A percentile compares a stretch with the other conserved stretches of the same genome.
These are phyloP conservation scores for Fagus crenata DNA, from an alignment of 306 rosid species.

Conservation along the genomic window DNA sequence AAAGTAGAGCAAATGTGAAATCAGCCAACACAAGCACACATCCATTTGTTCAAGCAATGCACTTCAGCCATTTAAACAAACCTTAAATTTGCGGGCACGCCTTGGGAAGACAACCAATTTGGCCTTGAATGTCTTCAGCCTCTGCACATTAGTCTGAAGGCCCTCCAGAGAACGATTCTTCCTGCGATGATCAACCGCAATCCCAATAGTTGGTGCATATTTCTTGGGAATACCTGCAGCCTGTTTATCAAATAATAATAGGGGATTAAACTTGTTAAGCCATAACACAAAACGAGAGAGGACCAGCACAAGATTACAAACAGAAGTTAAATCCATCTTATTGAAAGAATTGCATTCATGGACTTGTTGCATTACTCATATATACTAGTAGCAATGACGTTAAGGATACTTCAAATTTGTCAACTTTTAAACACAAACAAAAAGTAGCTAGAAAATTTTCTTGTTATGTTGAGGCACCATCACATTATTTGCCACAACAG, in stretches of 20 bases:
- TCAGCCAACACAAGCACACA: not conserved
- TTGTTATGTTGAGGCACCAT: too few relatives aligned
- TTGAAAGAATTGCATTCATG: too few relatives aligned
- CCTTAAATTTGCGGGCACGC: conserved; percentile 52
- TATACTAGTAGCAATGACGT: too few relatives aligned
- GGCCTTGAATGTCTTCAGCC: conserved; percentile 63
- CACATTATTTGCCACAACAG: too few relatives aligned
- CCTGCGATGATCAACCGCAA: conserved; percentile 57
- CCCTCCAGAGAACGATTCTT: conserved; percentile 54
- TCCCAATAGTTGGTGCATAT: conserved; percentile 54
- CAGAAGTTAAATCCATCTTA: too few relatives aligned
- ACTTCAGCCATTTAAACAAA: not conserved
- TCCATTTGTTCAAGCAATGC: not conserved
- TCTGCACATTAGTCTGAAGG: conserved; percentile 56
- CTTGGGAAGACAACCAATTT: conserved; percentile 67
- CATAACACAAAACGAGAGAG: too few relatives aligned
- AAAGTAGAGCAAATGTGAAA: not conserved
- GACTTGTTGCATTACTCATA: too few relatives aligned
- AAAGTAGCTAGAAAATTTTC: too few relatives aligned
- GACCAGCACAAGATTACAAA: too few relatives aligned
- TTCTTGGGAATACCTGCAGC: conserved; percentile 65
- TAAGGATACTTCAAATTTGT: too few relatives aligned
- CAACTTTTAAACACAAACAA: too few relatives aligned
- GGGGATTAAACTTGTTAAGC: not conserved
- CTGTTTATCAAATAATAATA: conserved; percentile 7